Evolutionary conservation across 1,284 basidiomycete species (phyloP).

Genomic region (Vanrija sp.): DNA sequence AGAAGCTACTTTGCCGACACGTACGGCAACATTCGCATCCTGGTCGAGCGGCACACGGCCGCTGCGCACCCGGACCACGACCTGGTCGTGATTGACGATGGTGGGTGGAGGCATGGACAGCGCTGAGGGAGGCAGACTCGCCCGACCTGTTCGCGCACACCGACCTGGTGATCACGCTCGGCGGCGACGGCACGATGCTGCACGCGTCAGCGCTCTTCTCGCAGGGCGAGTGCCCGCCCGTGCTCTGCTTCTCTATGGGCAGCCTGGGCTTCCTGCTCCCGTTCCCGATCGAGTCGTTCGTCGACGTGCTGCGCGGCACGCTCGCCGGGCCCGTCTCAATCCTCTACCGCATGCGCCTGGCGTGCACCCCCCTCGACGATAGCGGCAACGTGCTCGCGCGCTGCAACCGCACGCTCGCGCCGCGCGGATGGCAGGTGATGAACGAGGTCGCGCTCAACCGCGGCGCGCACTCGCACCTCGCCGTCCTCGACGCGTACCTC

Average conservation of each 20-base stretch:
- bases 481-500: constrained; percentile 88
- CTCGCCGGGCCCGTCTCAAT: constrained; percentile 54
- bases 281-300: constrained; percentile 59
- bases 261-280: constrained; percentile 93
- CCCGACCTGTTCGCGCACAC: constrained; percentile 43
- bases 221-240: constrained; percentile 81
- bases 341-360: constrained; percentile 78
- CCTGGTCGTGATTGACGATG: constrained; percentile 23
- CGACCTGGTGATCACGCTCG: constrained; percentile 84
- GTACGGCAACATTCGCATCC: constrained; percentile 27
- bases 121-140: constrained; percentile 14
- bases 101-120: not conserved
- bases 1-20: constrained; percentile 20
- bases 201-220: constrained; percentile 90
- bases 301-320: constrained; percentile 68
- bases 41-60: constrained; percentile 38
- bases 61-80: constrained; percentile 24
- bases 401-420: constrained; percentile 15
- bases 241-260: constrained; percentile 93
- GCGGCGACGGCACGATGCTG: constrained; percentile 92
- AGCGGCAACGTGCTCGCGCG: constrained; percentile 56
- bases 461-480: constrained; percentile 83
- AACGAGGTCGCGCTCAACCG: constrained; percentile 92
- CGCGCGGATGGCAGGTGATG: constrained; percentile 86
- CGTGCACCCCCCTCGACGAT: constrained; percentile 68